Evolutionary conservation across 179 eudicot species (phyloP).

Genomic region (Beta lomatogona): DNA sequence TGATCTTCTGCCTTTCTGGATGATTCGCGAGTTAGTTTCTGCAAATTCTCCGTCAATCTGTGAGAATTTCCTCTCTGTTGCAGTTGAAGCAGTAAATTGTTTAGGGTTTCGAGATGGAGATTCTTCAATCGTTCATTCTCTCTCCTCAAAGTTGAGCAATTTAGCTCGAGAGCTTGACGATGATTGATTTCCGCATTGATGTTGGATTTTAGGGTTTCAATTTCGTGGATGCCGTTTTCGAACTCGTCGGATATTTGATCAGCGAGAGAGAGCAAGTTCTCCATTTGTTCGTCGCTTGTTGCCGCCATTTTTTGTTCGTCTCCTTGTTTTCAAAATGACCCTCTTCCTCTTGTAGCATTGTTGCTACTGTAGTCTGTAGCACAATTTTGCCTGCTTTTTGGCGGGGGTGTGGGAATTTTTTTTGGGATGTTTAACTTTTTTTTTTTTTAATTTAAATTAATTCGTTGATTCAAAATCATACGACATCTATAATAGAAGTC

Average conservation of each 20-base stretch:
- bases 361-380: too few species aligned
- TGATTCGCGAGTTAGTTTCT: conserved; percentile 14
- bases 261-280: conserved; percentile 31
- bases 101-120: conserved; percentile 31
- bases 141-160: conserved; percentile 22
- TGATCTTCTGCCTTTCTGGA: conserved; percentile 18
- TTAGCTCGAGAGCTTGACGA: conserved; percentile 36
- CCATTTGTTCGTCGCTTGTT: conserved; percentile 36
- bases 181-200: conserved; percentile 26
- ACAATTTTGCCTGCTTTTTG: neutral
- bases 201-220: conserved; percentile 37
- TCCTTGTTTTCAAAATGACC: neutral
- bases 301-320: conserved; percentile 32
- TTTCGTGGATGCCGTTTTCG: conserved; percentile 21
- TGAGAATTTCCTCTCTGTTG: conserved; percentile 21
- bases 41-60: conserved; percentile 22
- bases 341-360: too few species aligned
- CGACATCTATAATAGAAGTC: too few species aligned
- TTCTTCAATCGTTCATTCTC: conserved; percentile 39
- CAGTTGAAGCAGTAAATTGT: conserved; percentile 23
- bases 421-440: too few species aligned
- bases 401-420: too few species aligned
- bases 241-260: conserved; percentile 38
- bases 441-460: too few species aligned
- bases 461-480: too few species aligned